Evolutionary conservation across 1,284 basidiomycete species (phyloP), one percentile per base, ranked within the genome.

Genomic region (Irpex lacteus): DNA sequence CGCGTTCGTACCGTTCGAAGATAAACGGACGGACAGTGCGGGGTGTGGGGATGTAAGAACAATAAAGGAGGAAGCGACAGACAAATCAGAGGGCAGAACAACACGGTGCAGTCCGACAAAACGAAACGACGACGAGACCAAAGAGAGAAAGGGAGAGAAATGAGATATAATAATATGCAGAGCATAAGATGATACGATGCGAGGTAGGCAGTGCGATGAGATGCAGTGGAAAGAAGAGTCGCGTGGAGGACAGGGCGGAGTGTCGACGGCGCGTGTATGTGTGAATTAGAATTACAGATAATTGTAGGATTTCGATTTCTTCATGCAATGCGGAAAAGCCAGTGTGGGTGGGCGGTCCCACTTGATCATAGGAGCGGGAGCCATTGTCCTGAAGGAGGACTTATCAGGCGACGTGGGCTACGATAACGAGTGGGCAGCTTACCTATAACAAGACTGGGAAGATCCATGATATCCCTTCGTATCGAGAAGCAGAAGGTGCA

Each of bases 401-500:
- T 3, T 11, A 37, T 19, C 58, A 57, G 18, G 11, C 7, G 19
- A 50, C 26, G 26, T 26, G 26, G 9, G 38, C 13, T 32, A 36
- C 15, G 38, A 40, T 9, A 40, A 18, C 9, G 7, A 19, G 36
- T n/a, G n/a, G n/a, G 49, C 15, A 57, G 68, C 77, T 58, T 66
- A 86, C 94, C 94, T 68, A 96, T 95, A 60, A 96, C 89, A 65
- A 95, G 85, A 74, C 90, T 93, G 2, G 94, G 94, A 62, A 94
- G 78, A 77, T 92, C 91, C 76, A 95, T 95, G 59, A 96, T 85
- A 76, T 98, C 95, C 68, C 95, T 81, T 69, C 94, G 85, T 73
- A 98, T 95, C 59, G 94, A 95, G 75, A 96, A 97, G 76, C 94
- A 96, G 78, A 96, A 95, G 38, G 95, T 91, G 65, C 94, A 89